Percentiles rank a stretch among this genome's conserved stretches.
Evolutionary conservation across 306 rosid genomes (phyloP).

Genomic region (Dryas alaskensis): DNA sequence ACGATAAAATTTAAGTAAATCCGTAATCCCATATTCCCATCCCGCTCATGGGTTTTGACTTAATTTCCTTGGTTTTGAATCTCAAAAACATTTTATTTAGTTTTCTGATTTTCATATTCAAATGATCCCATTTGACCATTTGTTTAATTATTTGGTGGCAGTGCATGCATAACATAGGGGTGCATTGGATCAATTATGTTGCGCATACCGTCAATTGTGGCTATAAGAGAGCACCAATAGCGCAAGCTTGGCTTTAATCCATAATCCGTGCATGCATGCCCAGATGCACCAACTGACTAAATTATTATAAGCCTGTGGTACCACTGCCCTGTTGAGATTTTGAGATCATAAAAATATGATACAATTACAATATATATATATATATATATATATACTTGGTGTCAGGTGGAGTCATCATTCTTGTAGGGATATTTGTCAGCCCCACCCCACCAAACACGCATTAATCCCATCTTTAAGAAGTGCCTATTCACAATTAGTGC

Average conservation of each 20-base stretch:
- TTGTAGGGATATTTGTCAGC: conserved; percentile 2
- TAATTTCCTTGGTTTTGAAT: no score
- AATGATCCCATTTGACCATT: no score
- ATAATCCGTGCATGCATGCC: background rate
- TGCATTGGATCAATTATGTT: background rate
- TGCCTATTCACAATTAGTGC: background rate
- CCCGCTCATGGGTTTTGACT: no score
- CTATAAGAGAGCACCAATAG: background rate
- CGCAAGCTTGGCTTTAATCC: conserved; percentile 1
- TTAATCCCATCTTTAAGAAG: background rate
- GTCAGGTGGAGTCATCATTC: conserved; percentile 18
- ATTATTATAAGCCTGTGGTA: background rate
- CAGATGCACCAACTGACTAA: background rate
- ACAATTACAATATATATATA: background rate
- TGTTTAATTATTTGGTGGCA: no score
- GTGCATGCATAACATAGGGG: background rate
- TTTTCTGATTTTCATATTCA: no score
- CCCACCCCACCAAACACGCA: conserved; percentile 21
- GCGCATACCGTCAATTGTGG: background rate
- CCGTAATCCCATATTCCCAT: no score
- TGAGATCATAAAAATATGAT: background rate
- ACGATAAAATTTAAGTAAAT: no score
- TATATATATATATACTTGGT: no score
- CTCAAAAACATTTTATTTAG: no score
- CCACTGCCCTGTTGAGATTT: background rate